These are phyloP conservation scores for Blattamonas nauphoetae DNA, from an alignment of 78 protist genomes.

Conservation along the genomic window DNA sequence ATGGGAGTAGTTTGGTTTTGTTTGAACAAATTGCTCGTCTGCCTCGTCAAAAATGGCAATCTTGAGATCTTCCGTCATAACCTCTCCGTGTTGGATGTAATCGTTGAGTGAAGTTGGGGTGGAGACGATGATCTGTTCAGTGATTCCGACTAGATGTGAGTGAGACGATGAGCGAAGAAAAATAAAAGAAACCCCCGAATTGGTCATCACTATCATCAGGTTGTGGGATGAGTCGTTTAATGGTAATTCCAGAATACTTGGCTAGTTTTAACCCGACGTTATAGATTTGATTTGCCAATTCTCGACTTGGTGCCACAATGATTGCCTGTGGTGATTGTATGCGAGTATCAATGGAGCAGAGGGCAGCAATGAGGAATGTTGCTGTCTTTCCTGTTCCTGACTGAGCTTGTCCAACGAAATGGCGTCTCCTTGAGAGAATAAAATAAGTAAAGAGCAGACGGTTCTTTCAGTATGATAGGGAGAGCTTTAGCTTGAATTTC, in stretches of 20 bases:
- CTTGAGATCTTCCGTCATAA: not conserved
- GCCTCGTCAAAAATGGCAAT: conserved; percentile 34
- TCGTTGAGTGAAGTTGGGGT: not conserved
- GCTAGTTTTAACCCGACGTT: not conserved
- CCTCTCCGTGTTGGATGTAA: not conserved
- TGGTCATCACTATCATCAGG: not conserved
- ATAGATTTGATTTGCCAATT: conserved; percentile 19
- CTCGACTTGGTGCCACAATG: conserved; percentile 31
- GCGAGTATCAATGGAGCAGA: not conserved
- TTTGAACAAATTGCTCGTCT: conserved; percentile 31
- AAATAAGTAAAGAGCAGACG: not conserved
- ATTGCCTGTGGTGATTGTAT: not conserved
- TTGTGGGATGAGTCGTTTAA: not conserved
- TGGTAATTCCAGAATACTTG: not conserved
- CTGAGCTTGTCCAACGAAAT: conserved; percentile 40
- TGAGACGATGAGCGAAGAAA: not conserved
- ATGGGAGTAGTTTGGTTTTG: conserved; percentile 20
- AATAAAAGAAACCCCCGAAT: not conserved
- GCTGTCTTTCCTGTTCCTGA: conserved; percentile 49
- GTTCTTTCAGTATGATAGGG: not conserved
- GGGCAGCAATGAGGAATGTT: conserved; percentile 21
- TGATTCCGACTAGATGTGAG: not conserved
- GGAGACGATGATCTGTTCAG: not conserved
- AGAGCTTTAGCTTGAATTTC: not conserved
- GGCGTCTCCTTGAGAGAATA: not conserved